These are phyloP conservation scores for Phylloporus scabripes DNA, from an alignment of 768 basidiomycete genomes.

Conservation along the genomic window DNA sequence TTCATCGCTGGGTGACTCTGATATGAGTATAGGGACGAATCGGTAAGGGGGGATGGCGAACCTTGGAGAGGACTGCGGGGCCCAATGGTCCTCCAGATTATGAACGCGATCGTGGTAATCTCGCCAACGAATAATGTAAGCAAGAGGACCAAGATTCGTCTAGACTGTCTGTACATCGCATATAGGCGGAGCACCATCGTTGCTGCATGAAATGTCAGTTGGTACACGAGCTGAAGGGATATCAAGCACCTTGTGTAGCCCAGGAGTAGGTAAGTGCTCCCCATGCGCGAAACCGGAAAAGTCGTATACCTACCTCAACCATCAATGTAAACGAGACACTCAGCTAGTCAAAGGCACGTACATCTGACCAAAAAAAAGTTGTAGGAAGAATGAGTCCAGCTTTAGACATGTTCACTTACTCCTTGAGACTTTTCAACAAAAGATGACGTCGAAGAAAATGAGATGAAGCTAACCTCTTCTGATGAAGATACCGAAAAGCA, in stretches of 20 bases:
- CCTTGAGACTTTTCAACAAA: slow-evolving; percentile 11
- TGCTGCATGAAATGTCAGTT: slow-evolving; percentile 15
- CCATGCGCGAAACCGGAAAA: slow-evolving; percentile 31
- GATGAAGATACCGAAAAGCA: slow-evolving; percentile 18
- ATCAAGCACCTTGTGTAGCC: slow-evolving; percentile 27
- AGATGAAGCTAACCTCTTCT: slow-evolving; percentile 9
- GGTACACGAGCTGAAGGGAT: neutral
- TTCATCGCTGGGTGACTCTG: slow-evolving; percentile 6
- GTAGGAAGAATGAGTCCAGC: neutral
- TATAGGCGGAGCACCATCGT: slow-evolving; percentile 33
- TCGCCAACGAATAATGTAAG: slow-evolving; percentile 20
- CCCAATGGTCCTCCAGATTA: slow-evolving; percentile 27
- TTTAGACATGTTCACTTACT: slow-evolving; percentile 14
- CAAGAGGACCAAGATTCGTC: slow-evolving; percentile 15
- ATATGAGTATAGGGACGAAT: neutral
- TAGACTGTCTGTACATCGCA: slow-evolving; percentile 29
- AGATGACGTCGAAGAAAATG: neutral
- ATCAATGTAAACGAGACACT: neutral
- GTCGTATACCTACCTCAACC: slow-evolving; percentile 15
- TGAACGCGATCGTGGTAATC: slow-evolving; percentile 17
- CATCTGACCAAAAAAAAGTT: slow-evolving; percentile 12
- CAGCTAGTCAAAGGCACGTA: slow-evolving; percentile 3
- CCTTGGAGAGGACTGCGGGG: slow-evolving; percentile 20
- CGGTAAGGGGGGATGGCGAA: neutral
- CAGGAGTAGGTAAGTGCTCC: slow-evolving; percentile 28